Base-by-base conservation (phyloP, 192 early-diverging fungal species). In the Paraglomus brasilianum region DNA sequence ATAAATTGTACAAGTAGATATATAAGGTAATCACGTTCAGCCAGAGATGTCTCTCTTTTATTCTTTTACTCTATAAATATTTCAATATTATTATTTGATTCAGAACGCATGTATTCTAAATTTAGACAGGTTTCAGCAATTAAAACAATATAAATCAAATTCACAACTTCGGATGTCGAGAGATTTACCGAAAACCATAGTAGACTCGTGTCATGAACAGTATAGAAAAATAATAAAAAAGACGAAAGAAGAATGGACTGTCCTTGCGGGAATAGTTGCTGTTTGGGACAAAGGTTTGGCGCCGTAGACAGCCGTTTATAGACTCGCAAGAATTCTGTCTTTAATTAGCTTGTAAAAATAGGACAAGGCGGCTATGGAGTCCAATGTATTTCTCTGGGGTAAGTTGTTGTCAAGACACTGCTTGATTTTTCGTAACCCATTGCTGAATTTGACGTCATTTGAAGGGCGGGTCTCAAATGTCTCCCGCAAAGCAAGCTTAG, bases 381-480 rank as follows among this genome's bases (percentile, higher is more conserved):
- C 5, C 52, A 72, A 15, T 74, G 77, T 38, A 69, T 85, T 47
- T 81, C 84, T 19, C 19, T 85, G 15, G 84, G 80, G 83, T 85
- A 78, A 66, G 51, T 39, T 24, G 30, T 44, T 22, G 19, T 4
- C 30, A 42, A 15, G 62, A 15, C 46, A 60, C 56, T 72, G 17
- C 17, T 50, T n/a, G 15, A 30, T 3, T 74, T 41, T 62, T 43
- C 15, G 14, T 38, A 51, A 36, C 15, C 21, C 14, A 41, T 60
- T 45, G n/a, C 24, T 68, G 24, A 9, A 7, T 30, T 14, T 39
- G 47, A 43, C 11, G 36, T 14, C 51, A 52, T 53, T 42, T 39
- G 14, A 63, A 91, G 92, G 6, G 93, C 93, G 1, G 95, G 95
- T 11, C 81, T 93, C 30, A 97, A 95, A 77, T 97, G 95, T 59